Percentiles rank a stretch among this genome's conserved stretches.
Conservation (phyloP, 768 basidiomycete genomes). For the Pleurotus tuoliensis region DNA sequence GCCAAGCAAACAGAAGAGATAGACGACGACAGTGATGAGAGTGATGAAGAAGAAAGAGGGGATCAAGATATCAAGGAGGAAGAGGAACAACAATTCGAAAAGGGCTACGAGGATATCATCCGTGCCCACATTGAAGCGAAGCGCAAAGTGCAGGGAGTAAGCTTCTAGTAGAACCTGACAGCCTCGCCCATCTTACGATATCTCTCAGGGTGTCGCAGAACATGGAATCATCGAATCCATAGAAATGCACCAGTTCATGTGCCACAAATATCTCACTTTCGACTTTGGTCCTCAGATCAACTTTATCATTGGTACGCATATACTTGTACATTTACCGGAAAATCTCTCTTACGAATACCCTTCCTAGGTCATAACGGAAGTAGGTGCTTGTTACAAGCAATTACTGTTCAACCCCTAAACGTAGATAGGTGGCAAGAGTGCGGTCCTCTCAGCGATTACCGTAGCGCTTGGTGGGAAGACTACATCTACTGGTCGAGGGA, state of each 20-base stretch:
- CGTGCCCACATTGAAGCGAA: conserved; percentile 50
- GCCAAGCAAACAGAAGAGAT: conserved; percentile 26
- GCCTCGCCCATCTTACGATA: conserved; percentile 1
- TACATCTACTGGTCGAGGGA: conserved; percentile 84
- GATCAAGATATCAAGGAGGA: conserved; percentile 35
- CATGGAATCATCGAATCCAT: conserved; percentile 85
- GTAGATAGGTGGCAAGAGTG: conserved; percentile 84
- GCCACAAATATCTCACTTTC: conserved; percentile 81
- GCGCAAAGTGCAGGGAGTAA: conserved; percentile 43
- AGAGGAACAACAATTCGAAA: conserved; percentile 66
- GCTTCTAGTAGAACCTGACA: conserved; percentile 15
- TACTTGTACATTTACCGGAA: no score
- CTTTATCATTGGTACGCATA: conserved; percentile 80
- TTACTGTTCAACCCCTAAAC: not conserved
- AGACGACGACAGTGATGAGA: conserved; percentile 25
- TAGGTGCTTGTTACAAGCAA: conserved; percentile 35
- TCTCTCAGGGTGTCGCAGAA: conserved; percentile 67
- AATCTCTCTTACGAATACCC: no score
- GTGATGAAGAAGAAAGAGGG: conserved; percentile 30
- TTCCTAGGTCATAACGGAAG: conserved; percentile 85
- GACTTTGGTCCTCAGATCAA: conserved; percentile 92
- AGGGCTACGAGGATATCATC: conserved; percentile 52
- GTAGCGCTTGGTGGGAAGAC: conserved; percentile 94
- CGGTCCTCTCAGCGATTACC: conserved; percentile 88
- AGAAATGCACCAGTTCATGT: conserved; percentile 94